A percentile compares a stretch with the other conserved stretches of the same genome.
phyloP scores from a whole-genome alignment of 2,329 filamentous ascomycete genomes.

The Zymoseptoria brevis region DNA sequence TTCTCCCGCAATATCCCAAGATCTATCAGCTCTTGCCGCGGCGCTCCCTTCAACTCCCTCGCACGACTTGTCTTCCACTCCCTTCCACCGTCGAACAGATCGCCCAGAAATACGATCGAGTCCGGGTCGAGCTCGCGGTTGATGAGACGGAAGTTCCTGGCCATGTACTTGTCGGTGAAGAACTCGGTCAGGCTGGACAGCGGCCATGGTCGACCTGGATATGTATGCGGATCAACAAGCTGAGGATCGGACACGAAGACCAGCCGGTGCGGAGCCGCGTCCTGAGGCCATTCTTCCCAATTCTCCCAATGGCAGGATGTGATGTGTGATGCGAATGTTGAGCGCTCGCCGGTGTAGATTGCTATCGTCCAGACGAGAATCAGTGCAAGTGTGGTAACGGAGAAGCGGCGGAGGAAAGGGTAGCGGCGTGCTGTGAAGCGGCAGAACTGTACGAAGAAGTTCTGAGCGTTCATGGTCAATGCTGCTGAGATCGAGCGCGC shows the following conservation, averaged over 20 bases:
- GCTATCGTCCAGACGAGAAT: slow-evolving; percentile 61
- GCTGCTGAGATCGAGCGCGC: neutral
- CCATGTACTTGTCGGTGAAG: slow-evolving; percentile 86
- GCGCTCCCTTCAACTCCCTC: slow-evolving; percentile 13
- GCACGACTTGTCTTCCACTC: slow-evolving; percentile 72
- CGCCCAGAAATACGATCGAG: slow-evolving; percentile 82
- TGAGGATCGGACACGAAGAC: slow-evolving; percentile 85
- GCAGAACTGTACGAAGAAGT: slow-evolving; percentile 12
- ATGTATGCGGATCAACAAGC: slow-evolving; percentile 89
- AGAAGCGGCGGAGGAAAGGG: slow-evolving; percentile 19
- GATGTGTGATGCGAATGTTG: slow-evolving; percentile 64
- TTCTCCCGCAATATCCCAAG: slow-evolving; percentile 12
- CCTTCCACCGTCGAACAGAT: slow-evolving; percentile 89
- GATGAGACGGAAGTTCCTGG: slow-evolving; percentile 70
- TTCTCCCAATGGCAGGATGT: slow-evolving; percentile 68
- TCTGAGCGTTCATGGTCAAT: slow-evolving; percentile 11
- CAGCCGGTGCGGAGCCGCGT: slow-evolving; percentile 73
- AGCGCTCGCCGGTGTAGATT: slow-evolving; percentile 78
- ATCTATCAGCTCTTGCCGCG: slow-evolving; percentile 17
- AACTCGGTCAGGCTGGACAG: slow-evolving; percentile 57
- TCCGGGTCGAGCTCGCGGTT: slow-evolving; percentile 73
- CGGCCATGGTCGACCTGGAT: slow-evolving; percentile 72
- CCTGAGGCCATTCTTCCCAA: slow-evolving; percentile 87
- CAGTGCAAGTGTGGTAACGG: slow-evolving; percentile 15
- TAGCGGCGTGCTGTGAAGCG: slow-evolving; percentile 19